A percentile compares a stretch with the other conserved stretches of the same genome.
These are phyloP conservation scores for Candida hungchunana DNA, from an alignment of 805 yeast species.

Conservation along the genomic window DNA sequence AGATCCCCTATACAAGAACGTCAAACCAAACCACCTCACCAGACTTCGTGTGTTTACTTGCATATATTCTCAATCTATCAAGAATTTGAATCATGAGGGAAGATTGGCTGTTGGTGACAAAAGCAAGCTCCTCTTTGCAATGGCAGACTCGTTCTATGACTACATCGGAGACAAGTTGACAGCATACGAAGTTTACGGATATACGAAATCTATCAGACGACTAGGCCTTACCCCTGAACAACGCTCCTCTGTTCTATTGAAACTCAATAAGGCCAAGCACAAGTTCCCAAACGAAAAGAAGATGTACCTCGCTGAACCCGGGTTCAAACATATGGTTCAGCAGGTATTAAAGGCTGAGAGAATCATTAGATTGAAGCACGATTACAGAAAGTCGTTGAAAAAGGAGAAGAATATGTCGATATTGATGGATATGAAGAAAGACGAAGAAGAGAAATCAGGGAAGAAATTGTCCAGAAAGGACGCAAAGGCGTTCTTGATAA, in stretches of 20 bases:
- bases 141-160: slow-evolving; percentile 17
- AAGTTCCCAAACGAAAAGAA: slow-evolving; percentile 11
- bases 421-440: too few relatives aligned
- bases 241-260: slow-evolving; percentile 14
- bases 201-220: slow-evolving; percentile 23
- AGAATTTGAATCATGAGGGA: slow-evolving; percentile 19
- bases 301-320: slow-evolving; percentile 3
- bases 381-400: slow-evolving; percentile 13
- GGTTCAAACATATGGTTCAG: slow-evolving; percentile 8
- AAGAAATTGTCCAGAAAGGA: too few relatives aligned
- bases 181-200: slow-evolving; percentile 21
- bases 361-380: slow-evolving; percentile 16
- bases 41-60: slow-evolving; percentile 23
- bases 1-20: slow-evolving; percentile 1
- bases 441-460: slow-evolving; percentile 1
- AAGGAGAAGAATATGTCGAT: slow-evolving; percentile 1
- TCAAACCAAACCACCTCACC: slow-evolving; percentile 16
- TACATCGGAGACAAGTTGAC: slow-evolving; percentile 7
- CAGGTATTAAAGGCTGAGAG: slow-evolving; percentile 13
- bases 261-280: slow-evolving; percentile 12
- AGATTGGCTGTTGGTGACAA: slow-evolving; percentile 17
- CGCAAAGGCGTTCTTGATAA: too few relatives aligned
- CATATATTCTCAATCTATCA: slow-evolving; percentile 20
- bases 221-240: slow-evolving; percentile 18
- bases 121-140: slow-evolving; percentile 14